Evolutionary conservation across 2,329 filamentous ascomycete species (phyloP), one percentile per base, ranked within the genome.

Genomic region (Achaetomium macrosporum): DNA sequence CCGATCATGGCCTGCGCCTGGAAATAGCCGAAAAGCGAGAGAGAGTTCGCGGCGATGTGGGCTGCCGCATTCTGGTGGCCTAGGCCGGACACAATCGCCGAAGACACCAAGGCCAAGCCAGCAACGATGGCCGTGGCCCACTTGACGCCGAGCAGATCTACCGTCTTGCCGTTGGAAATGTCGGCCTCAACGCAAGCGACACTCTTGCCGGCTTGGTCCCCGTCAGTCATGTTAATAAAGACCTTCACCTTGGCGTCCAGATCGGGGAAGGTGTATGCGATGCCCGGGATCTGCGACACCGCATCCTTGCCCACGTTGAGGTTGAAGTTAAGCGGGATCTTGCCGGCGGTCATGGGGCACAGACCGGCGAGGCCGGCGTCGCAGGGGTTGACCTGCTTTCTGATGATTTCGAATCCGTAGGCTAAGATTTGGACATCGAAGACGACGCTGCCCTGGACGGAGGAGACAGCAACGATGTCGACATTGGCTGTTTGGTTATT

Each of bases 21-120:
- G 78, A 96, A 96, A 71, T 93, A 96, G 56, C 87, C 83, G 67
- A 96, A 95, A 30, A 97, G 83, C n/a, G 91, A 93, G 57, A 96
- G 79, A 3, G 92, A 90, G 66, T 95, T 96, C 51, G 91, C 87
- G 50, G 92, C 92, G 58, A 97, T 88, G 70, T 97, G 92, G 47
- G 92, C 90, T 43, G 92, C 91, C 5, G 92, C 92, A 68, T 96
- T 96, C 46, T 89, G 89, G 70, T 96, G 90, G 11, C 92, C 92
- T 5, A 96, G 76, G 31, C 90, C 90, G 29, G 90, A 96, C 30
- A 92, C 88, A 59, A 96, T 80, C 57, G 90, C 92, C 41, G 92
- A 96, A 9, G 90, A 86, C 45, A 90, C 76, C 43, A 96, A 77
- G 61, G 88, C 90, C 42, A 95, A 73, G 56, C 89, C 90, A 59